Conservation (phyloP, 2,329 filamentous ascomycete genomes). For the Dothidotthia symphoricarpi region DNA sequence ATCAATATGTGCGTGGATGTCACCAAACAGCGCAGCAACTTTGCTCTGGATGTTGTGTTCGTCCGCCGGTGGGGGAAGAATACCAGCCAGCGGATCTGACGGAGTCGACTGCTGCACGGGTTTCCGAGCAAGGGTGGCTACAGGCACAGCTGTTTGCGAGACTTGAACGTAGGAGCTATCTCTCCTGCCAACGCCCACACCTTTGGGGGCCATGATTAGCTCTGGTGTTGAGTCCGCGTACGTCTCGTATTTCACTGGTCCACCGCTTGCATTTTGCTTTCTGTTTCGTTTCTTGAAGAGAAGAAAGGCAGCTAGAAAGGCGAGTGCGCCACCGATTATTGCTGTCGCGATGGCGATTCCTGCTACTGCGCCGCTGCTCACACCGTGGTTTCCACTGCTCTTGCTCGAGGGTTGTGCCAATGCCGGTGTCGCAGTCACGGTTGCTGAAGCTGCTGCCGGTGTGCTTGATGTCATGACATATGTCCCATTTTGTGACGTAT, state of each 20-base stretch:
- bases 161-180: slow-evolving; percentile 30
- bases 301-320: slow-evolving; percentile 29
- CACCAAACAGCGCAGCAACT: slow-evolving; percentile 25
- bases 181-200: slow-evolving; percentile 6
- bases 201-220: slow-evolving; percentile 25
- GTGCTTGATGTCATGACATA: too few relatives aligned
- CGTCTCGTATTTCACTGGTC: slow-evolving; percentile 10
- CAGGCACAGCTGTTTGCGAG: slow-evolving; percentile 18
- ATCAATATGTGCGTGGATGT: slow-evolving; percentile 31
- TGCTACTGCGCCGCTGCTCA: slow-evolving; percentile 7
- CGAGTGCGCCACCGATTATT: slow-evolving; percentile 30
- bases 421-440: neutral
- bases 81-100: slow-evolving; percentile 16
- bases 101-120: slow-evolving; percentile 8
- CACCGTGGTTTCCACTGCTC: neutral
- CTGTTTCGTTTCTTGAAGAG: slow-evolving; percentile 29
- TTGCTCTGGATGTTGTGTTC: slow-evolving; percentile 21
- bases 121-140: slow-evolving; percentile 1
- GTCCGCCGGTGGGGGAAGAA: slow-evolving; percentile 26
- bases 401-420: neutral
- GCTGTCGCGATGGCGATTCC: slow-evolving; percentile 8
- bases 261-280: slow-evolving; percentile 5
- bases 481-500: too few relatives aligned
- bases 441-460: too few relatives aligned
- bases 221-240: slow-evolving; percentile 26